Conservation (phyloP, 2,329 filamentous ascomycete species). For the Canariomyces notabilis region DNA sequence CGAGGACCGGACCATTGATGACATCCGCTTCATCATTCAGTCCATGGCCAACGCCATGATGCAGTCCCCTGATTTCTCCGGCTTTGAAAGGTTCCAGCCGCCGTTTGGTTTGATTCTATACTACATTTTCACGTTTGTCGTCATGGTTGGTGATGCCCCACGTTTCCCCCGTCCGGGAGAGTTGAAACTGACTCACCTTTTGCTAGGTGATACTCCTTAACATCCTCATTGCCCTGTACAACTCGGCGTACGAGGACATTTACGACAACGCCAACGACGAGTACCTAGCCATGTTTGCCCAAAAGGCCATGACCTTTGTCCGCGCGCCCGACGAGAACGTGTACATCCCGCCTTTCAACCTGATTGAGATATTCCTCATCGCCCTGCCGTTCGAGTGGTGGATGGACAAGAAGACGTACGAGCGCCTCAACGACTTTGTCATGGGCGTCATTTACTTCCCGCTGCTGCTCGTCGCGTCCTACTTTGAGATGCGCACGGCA, state of each 20-base stretch:
- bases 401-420: slow-evolving; percentile 70
- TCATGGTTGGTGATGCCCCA: slow-evolving; percentile 62
- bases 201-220: slow-evolving; percentile 70
- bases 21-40: slow-evolving; percentile 69
- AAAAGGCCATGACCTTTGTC: slow-evolving; percentile 95
- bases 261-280: slow-evolving; percentile 92
- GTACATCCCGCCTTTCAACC: slow-evolving; percentile 92
- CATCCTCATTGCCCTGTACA: slow-evolving; percentile 94
- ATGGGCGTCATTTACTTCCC: slow-evolving; percentile 86
- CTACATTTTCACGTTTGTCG: slow-evolving; percentile 95
- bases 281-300: slow-evolving; percentile 85
- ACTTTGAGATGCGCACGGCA: slow-evolving; percentile 62
- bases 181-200: slow-evolving; percentile 25
- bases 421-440: slow-evolving; percentile 78
- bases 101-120: slow-evolving; percentile 94
- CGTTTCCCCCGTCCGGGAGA: neutral
- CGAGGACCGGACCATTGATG: slow-evolving; percentile 63
- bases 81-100: slow-evolving; percentile 84
- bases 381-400: slow-evolving; percentile 91
- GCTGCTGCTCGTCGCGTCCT: slow-evolving; percentile 71
- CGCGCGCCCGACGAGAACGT: slow-evolving; percentile 97
- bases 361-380: slow-evolving; percentile 79
- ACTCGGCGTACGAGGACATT: slow-evolving; percentile 92
- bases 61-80: slow-evolving; percentile 82
- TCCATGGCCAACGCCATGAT: slow-evolving; percentile 87